phyloP scores from a whole-genome alignment of 257 asterid genomes.

The Nicotiana sylvestris region DNA sequence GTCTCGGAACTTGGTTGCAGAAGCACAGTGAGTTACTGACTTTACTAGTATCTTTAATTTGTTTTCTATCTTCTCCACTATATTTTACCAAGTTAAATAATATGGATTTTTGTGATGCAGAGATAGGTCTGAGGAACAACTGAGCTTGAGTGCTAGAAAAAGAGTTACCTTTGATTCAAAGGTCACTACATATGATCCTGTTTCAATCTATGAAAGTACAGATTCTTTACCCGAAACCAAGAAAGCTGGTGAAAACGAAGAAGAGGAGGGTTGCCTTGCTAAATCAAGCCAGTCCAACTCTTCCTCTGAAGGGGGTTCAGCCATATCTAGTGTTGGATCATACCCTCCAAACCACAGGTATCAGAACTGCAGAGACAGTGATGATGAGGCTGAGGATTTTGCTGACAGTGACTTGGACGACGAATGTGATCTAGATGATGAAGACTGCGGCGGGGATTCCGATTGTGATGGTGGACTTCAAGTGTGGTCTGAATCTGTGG shows the following conservation, averaged over 20 bases:
- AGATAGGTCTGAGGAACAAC: slow-evolving; percentile 45
- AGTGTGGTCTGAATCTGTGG: slow-evolving; percentile 53
- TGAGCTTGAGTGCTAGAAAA: slow-evolving; percentile 49
- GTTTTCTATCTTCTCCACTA: background rate
- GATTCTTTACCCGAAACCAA: slow-evolving; percentile 51
- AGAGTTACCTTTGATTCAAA: slow-evolving; percentile 83
- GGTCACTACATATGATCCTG: slow-evolving; percentile 63
- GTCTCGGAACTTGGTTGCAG: slow-evolving; percentile 27
- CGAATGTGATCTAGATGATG: slow-evolving; percentile 36
- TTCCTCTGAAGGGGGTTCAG: slow-evolving; percentile 49
- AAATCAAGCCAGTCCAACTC: slow-evolving; percentile 31
- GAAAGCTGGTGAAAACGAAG: slow-evolving; percentile 21
- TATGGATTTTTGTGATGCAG: slow-evolving; percentile 29
- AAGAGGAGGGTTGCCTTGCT: slow-evolving; percentile 15
- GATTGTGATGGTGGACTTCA: slow-evolving; percentile 41
- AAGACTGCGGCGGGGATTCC: slow-evolving; percentile 36
- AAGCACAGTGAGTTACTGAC: slow-evolving; percentile 42
- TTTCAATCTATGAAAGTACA: slow-evolving; percentile 42
- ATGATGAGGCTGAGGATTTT: slow-evolving; percentile 66
- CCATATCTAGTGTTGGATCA: slow-evolving; percentile 58
- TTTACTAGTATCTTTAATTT: slow-evolving; percentile 4
- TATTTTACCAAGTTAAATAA: background rate
- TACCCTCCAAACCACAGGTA: slow-evolving; percentile 87
- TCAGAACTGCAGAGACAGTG: slow-evolving; percentile 80
- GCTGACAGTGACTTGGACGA: slow-evolving; percentile 69